phyloP scores from a whole-genome alignment of 208 protist genomes.

The Leishmania aethiopica region DNA sequence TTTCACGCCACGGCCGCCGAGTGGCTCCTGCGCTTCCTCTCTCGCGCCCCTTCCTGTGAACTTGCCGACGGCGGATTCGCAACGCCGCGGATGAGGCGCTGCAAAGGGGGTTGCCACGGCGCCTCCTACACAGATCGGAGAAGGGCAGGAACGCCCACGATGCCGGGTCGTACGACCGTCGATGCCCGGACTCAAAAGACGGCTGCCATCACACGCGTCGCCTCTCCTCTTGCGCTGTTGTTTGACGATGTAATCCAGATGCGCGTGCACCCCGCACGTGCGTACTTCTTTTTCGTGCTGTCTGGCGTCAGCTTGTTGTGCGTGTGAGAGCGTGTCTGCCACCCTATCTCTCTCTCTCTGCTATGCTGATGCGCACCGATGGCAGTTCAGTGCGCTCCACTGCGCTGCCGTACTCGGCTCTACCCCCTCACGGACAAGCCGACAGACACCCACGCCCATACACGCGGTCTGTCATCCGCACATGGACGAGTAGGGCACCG shows the following conservation, averaged over 20 bases:
- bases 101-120: neutral
- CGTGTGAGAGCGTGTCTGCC: neutral
- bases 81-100: neutral
- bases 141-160: neutral
- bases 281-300: neutral
- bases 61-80: neutral
- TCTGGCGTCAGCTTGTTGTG: neutral
- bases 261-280: neutral
- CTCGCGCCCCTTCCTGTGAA: neutral
- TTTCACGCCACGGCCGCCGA: neutral
- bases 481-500: neutral
- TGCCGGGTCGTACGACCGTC: neutral
- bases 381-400: neutral
- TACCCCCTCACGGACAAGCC: neutral
- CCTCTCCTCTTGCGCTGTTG: neutral
- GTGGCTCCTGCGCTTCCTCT: neutral
- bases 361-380: neutral
- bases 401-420: neutral
- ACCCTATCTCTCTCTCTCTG: neutral
- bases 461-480: neutral
- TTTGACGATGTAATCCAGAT: constrained; percentile 7
- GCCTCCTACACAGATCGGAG: neutral
- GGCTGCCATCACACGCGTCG: neutral
- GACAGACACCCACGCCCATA: neutral
- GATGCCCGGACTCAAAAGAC: neutral